phyloP scores from a whole-genome alignment of 148 eudicot genomes.

The Amaranthus hypochondriacus region DNA sequence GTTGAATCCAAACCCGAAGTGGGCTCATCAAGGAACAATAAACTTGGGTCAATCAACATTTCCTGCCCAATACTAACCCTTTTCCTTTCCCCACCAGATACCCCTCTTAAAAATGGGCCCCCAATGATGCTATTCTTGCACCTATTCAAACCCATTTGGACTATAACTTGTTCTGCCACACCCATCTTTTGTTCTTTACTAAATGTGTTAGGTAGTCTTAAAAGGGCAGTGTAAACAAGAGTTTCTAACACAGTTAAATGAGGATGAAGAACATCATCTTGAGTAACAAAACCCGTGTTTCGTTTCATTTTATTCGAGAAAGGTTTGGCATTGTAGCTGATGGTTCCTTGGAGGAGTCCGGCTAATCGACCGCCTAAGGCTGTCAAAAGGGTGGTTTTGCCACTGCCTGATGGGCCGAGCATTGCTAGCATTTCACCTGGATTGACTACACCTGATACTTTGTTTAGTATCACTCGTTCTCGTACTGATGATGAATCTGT shows the following conservation, averaged over 20 bases:
- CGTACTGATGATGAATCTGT: conserved; percentile 10
- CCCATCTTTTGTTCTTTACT: conserved; percentile 37
- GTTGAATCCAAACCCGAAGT: conserved; percentile 87
- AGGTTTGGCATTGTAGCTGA: conserved; percentile 56
- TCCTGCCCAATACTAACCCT: conserved; percentile 84
- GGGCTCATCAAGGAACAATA: conserved; percentile 74
- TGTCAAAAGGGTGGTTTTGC: conserved; percentile 80
- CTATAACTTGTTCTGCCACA: conserved; percentile 45
- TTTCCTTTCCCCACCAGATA: conserved; percentile 76
- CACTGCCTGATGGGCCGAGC: conserved; percentile 92
- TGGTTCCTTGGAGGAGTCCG: conserved; percentile 45
- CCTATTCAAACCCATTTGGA: conserved; percentile 47
- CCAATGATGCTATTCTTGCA: conserved; percentile 68
- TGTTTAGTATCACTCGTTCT: conserved; percentile 54
- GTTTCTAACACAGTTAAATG: conserved; percentile 75
- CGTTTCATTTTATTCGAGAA: conserved; percentile 57
- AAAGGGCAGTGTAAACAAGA: conserved; percentile 58
- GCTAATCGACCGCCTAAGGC: conserved; percentile 69
- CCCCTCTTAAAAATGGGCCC: conserved; percentile 44
- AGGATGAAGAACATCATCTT: conserved; percentile 71
- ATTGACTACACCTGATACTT: conserved; percentile 50
- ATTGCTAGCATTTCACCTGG: conserved; percentile 89
- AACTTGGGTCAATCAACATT: conserved; percentile 72
- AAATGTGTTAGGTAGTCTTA: conserved; percentile 54
- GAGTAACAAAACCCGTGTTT: conserved; percentile 73